Conservation (phyloP, 169 alveolate genomes). For the Eimeria mitis region DNA sequence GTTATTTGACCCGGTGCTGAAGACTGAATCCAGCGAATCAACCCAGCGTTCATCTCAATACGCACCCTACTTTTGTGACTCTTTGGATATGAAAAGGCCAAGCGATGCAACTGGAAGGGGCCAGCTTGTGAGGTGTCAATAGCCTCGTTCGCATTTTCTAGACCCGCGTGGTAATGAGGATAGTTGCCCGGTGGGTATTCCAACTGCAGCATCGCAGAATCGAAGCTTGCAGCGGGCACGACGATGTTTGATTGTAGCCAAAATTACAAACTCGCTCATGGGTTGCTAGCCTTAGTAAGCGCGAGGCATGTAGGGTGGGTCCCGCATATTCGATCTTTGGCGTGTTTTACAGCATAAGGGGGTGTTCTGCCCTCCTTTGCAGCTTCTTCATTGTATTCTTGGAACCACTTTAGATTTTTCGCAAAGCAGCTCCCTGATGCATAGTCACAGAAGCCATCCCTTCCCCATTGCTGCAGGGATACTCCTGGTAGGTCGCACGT, state of each 20-base stretch:
- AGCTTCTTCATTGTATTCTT: conserved; percentile 40
- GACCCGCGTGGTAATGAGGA: conserved; percentile 59
- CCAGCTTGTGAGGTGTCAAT: conserved; percentile 62
- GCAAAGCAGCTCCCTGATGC: conserved; percentile 47
- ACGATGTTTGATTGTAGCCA: background rate
- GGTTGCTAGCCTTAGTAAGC: background rate
- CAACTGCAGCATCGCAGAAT: conserved; percentile 25
- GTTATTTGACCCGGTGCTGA: conserved; percentile 68
- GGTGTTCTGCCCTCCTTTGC: conserved; percentile 42
- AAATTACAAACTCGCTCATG: background rate
- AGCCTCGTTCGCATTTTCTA: conserved; percentile 23
- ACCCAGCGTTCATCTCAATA: conserved; percentile 70
- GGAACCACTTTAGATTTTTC: conserved; percentile 64
- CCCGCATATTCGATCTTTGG: background rate
- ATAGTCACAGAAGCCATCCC: conserved; percentile 67
- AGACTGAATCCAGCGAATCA: conserved; percentile 76
- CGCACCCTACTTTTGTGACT: conserved; percentile 60
- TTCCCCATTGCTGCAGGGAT: conserved; percentile 69
- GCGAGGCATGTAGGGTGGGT: background rate
- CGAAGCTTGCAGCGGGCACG: background rate
- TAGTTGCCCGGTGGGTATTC: conserved; percentile 54
- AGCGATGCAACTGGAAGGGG: conserved; percentile 59
- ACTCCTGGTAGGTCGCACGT: conserved; percentile 66
- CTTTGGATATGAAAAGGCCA: conserved; percentile 55
- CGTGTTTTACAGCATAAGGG: conserved; percentile 40